Percentiles rank a stretch among this genome's conserved stretches.
These are phyloP conservation scores for Globisporangium paddicum DNA, from an alignment of 352 stramenopile genomes.

Conservation along the genomic window DNA sequence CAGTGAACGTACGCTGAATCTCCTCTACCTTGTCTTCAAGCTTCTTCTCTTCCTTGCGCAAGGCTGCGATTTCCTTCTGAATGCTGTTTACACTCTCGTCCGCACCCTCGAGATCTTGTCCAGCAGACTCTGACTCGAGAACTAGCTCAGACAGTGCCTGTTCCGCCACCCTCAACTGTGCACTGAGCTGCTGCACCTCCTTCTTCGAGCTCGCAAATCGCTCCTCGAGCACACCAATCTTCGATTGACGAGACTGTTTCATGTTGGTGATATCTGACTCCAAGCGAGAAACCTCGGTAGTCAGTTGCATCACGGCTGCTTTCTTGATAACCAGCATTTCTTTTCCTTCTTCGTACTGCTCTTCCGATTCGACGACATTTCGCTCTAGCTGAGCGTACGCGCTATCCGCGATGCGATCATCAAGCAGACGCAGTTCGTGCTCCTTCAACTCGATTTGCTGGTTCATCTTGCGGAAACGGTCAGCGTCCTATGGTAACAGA, in stretches of 20 bases:
- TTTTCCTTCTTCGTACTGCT: constrained; percentile 70
- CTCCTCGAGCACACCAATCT: constrained; percentile 76
- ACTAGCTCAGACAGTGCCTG: constrained; percentile 72
- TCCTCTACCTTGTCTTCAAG: constrained; percentile 58
- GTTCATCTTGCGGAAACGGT: constrained; percentile 65
- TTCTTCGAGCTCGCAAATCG: constrained; percentile 74
- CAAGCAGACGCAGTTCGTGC: constrained; percentile 71
- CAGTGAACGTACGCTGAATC: constrained; percentile 58
- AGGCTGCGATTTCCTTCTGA: constrained; percentile 48
- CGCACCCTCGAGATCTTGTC: constrained; percentile 55
- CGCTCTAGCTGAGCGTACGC: constrained; percentile 75
- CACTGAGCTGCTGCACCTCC: constrained; percentile 56
- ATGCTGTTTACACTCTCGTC: constrained; percentile 46
- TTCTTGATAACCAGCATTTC: constrained; percentile 56
- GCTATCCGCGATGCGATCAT: constrained; percentile 77
- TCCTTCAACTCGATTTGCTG: constrained; percentile 83
- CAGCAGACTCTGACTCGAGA: constrained; percentile 68
- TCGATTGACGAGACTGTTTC: constrained; percentile 75
- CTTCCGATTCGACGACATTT: constrained; percentile 58
- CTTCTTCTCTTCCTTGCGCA: constrained; percentile 72
- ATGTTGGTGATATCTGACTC: constrained; percentile 80
- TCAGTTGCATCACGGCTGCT: constrained; percentile 72
- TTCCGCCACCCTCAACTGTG: constrained; percentile 51
- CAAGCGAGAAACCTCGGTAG: constrained; percentile 61
- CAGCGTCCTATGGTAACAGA: constrained; percentile 46